Evolutionary conservation across 1,284 basidiomycete genomes (phyloP).

Genomic region (Moesziomyces globuligerus): DNA sequence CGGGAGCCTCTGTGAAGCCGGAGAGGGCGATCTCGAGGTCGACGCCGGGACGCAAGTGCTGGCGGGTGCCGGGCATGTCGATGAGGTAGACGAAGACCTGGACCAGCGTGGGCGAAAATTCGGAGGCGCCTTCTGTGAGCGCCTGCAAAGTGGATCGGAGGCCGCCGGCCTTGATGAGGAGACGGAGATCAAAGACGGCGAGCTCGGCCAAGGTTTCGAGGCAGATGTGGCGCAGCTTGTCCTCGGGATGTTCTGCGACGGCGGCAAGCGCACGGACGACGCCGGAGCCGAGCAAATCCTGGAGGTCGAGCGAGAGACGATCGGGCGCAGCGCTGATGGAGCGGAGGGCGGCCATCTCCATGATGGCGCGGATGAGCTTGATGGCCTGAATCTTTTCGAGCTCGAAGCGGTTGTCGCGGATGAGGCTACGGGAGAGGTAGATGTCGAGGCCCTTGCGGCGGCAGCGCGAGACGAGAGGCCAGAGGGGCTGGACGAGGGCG

Average conservation of each 20-base stretch:
- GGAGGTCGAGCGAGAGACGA: constrained; percentile 69
- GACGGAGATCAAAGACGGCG: constrained; percentile 83
- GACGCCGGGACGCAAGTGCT: constrained; percentile 80
- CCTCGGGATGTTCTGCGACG: constrained; percentile 91
- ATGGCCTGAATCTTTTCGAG: constrained; percentile 94
- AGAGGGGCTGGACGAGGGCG: constrained; percentile 74
- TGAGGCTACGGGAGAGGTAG: constrained; percentile 84
- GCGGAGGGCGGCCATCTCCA: constrained; percentile 70
- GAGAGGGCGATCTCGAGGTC: constrained; percentile 81
- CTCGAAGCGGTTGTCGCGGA: constrained; percentile 82
- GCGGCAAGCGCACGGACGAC: constrained; percentile 81
- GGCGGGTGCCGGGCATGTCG: constrained; percentile 84
- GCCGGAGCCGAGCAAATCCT: constrained; percentile 41
- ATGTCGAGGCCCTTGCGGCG: constrained; percentile 78
- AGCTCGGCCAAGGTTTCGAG: constrained; percentile 93
- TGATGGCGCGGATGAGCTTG: constrained; percentile 84
- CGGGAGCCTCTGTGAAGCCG: constrained; percentile 77
- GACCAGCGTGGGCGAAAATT: constrained; percentile 85
- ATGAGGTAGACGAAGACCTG: constrained; percentile 84
- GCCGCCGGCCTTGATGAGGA: constrained; percentile 83
- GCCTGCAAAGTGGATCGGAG: constrained; percentile 87
- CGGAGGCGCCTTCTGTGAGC: constrained; percentile 85
- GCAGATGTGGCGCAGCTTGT: constrained; percentile 83
- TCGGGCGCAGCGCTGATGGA: constrained; percentile 36
- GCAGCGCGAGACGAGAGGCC: constrained; percentile 71